Percentiles rank a stretch among this genome's conserved stretches.
phyloP scores from a whole-genome alignment of 192 early-diverging fungal genomes.

The Allomyces macrogynus region DNA sequence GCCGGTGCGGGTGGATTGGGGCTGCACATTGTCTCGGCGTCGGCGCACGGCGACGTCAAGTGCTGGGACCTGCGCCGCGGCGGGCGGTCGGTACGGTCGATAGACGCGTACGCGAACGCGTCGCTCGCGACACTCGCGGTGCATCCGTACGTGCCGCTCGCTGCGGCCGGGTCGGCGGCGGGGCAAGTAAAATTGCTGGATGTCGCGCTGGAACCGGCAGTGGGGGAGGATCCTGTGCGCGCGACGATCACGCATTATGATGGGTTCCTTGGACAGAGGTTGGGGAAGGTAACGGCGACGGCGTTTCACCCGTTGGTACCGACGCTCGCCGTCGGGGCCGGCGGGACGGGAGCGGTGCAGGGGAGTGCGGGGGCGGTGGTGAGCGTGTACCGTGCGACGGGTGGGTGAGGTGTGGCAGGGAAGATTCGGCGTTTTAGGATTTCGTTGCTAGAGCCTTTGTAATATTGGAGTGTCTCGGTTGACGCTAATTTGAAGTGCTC shows the following conservation, averaged over 20 bases:
- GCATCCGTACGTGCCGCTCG: background rate
- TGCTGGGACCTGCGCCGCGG: background rate
- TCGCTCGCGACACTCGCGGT: background rate
- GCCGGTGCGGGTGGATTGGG: background rate
- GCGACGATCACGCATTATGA: background rate
- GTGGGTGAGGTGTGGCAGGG: too few relatives aligned
- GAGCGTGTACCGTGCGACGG: background rate
- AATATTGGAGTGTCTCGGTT: too few relatives aligned
- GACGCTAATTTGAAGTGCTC: too few relatives aligned
- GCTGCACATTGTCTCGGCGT: background rate
- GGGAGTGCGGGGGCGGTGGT: background rate
- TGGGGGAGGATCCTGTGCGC: too few relatives aligned
- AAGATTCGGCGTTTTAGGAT: too few relatives aligned
- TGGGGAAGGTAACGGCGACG: background rate
- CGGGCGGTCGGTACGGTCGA: background rate
- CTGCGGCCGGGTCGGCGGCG: background rate
- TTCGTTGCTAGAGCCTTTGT: too few relatives aligned
- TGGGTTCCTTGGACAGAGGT: background rate
- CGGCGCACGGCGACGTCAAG: background rate
- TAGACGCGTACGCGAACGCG: background rate
- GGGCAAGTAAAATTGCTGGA: background rate
- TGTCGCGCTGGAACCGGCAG: background rate
- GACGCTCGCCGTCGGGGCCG: background rate
- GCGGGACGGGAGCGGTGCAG: background rate
- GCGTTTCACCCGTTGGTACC: background rate